Evolutionary conservation across 805 yeast species (phyloP), one percentile per base, ranked within the genome.

Genomic region (Schizosaccharomyces cryophilus): DNA sequence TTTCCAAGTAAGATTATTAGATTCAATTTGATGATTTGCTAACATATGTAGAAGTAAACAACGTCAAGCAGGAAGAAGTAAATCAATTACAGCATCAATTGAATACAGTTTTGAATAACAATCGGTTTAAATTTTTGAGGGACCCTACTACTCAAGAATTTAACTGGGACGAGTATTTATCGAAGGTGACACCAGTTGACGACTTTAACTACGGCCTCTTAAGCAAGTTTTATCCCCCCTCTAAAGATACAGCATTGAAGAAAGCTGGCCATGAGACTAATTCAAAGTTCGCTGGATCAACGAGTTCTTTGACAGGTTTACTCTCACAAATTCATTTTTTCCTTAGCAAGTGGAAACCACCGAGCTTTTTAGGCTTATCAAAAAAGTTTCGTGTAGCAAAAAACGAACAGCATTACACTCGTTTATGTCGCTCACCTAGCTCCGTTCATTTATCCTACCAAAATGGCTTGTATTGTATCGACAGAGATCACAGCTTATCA

Each of bases 291-390:
- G 79, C 78, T 62, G 85, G 94, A 1, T 87, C 96, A 0, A 88
- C 97, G 0, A 85, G 95, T 21, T 85, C 95, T 1, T 78, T 90
- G 85, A 89, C 97, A 0, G 76, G 82, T 0, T 71, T 82, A 0
- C 74, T 90, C 56, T 75, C 82, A 2, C 94, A 88, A 60, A 73
- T 90, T 62, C 96, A 93, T 71, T 76, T 75, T 63, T 72, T 86
- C 9, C 68, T 93, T 48, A 80, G 87, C 6, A 81, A 83, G 66
- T 75, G 73, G 63, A 73, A 85, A 61, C 79, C 78, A 1, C 79
- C 75, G n/a, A 77, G 74, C 67, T 73, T 77, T 15, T 69, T 68
- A 60, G 72, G 68, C 42, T 73, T 76, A 60, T 78, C 81, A 1
- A 75, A 72, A 64, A 68, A 71, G 61, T 80, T 75, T 67, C 40